These are phyloP conservation scores for Trichothecium roseum DNA, from an alignment of 2,329 filamentous ascomycete species.

Conservation along the genomic window DNA sequence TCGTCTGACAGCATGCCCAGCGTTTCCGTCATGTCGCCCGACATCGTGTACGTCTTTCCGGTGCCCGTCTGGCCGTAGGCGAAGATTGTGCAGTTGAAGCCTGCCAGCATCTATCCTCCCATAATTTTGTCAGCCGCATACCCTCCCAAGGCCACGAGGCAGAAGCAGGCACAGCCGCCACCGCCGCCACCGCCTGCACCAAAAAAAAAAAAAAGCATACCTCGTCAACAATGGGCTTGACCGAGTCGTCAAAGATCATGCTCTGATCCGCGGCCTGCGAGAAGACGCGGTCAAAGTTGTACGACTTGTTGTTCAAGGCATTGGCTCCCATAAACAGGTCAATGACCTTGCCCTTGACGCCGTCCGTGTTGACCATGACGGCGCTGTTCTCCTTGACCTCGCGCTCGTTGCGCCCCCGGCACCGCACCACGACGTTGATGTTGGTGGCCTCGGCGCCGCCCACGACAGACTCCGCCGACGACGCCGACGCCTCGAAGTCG, in stretches of 20 bases:
- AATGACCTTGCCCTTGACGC: constrained; percentile 74
- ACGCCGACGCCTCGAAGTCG: constrained; percentile 62
- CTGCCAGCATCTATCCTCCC: constrained; percentile 64
- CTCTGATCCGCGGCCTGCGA: constrained; percentile 88
- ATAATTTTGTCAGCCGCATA: constrained; percentile 5
- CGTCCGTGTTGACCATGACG: constrained; percentile 80
- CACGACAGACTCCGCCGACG: not conserved
- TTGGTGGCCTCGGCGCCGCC: constrained; percentile 69
- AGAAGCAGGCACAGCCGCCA: no score
- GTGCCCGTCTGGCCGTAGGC: constrained; percentile 97
- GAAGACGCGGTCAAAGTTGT: constrained; percentile 95
- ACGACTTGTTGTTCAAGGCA: constrained; percentile 89
- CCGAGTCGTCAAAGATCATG: constrained; percentile 93
- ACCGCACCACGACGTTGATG: constrained; percentile 94
- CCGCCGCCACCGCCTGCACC: not conserved
- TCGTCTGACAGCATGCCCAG: constrained; percentile 79
- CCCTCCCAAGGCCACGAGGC: no score
- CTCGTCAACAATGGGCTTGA: constrained; percentile 86
- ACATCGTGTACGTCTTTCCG: constrained; percentile 99
- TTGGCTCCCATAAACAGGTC: constrained; percentile 88
- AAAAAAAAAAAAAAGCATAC: constrained; percentile 34
- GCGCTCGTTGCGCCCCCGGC: constrained; percentile 82
- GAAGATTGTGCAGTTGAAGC: constrained; percentile 98
- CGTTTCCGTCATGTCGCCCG: constrained; percentile 86
- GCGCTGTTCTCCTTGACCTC: constrained; percentile 92